phyloP scores from a whole-genome alignment of 768 basidiomycete species.

The Cystobasidiopsis lactophilus region DNA sequence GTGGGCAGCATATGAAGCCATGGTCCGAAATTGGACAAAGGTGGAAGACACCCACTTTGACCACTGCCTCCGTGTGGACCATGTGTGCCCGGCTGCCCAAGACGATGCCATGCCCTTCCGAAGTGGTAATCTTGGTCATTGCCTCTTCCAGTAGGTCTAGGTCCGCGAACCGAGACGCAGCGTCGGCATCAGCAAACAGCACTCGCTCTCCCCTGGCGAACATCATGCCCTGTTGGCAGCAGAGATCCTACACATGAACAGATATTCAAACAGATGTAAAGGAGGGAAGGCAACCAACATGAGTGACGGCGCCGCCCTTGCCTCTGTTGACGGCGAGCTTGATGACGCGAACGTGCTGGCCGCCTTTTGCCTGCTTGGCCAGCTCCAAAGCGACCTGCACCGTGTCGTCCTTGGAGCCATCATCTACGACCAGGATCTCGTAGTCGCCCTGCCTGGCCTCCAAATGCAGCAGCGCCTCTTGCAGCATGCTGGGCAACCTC shows the following conservation, averaged over 20 bases:
- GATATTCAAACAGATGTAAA: not conserved
- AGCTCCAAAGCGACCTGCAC: conserved; percentile 41
- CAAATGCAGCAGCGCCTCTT: conserved; percentile 36
- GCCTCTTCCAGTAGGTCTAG: conserved; percentile 53
- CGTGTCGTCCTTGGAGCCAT: conserved; percentile 65
- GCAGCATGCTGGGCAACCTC: conserved; percentile 69
- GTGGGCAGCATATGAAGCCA: not conserved
- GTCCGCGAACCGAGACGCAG: conserved; percentile 69
- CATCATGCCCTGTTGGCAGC: conserved; percentile 40
- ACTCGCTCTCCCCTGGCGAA: conserved; percentile 52
- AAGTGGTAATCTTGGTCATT: conserved; percentile 30
- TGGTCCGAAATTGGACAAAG: not conserved
- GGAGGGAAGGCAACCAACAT: conserved; percentile 31
- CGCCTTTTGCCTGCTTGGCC: conserved; percentile 32
- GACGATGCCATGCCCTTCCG: conserved; percentile 37
- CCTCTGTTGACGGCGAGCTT: conserved; percentile 59
- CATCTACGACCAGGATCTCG: conserved; percentile 75
- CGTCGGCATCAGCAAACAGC: conserved; percentile 86
- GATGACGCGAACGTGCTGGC: conserved; percentile 31
- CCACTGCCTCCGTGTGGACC: conserved; percentile 75
- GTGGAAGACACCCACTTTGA: conserved; percentile 43
- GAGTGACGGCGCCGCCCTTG: conserved; percentile 80
- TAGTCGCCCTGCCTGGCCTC: conserved; percentile 31
- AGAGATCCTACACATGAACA: not conserved
- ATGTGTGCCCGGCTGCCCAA: conserved; percentile 81